These are phyloP conservation scores for Sugiyamaella boreocaroliniensis DNA, from an alignment of 805 yeast species.

Conservation along the genomic window DNA sequence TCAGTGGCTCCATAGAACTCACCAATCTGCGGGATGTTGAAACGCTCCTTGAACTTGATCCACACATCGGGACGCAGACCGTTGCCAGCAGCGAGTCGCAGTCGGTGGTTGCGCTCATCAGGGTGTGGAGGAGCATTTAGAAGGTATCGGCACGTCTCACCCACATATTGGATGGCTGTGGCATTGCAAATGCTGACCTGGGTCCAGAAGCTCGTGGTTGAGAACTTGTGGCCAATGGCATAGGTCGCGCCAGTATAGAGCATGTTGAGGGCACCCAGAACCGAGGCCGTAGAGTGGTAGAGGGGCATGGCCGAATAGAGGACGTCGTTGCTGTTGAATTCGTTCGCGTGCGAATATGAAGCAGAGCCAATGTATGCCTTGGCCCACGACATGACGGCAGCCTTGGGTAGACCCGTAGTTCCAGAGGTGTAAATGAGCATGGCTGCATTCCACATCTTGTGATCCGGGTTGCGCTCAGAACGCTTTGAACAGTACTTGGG, in stretches of 20 bases:
- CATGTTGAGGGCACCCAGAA: slow-evolving; percentile 75
- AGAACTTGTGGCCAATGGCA: slow-evolving; percentile 73
- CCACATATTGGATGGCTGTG: slow-evolving; percentile 86
- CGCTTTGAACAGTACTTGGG: slow-evolving; percentile 44
- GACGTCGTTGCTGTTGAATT: slow-evolving; percentile 46
- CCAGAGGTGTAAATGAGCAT: slow-evolving; percentile 86
- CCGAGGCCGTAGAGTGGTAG: slow-evolving; percentile 90
- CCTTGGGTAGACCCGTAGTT: slow-evolving; percentile 90
- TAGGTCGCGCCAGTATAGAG: slow-evolving; percentile 66
- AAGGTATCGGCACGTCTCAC: slow-evolving; percentile 87
- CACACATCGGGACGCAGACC: slow-evolving; percentile 88
- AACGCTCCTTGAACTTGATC: slow-evolving; percentile 69
- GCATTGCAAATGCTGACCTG: slow-evolving; percentile 67
- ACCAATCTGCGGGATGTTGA: slow-evolving; percentile 67
- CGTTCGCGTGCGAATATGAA: slow-evolving; percentile 63
- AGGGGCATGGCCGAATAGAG: slow-evolving; percentile 92
- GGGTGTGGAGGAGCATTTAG: slow-evolving; percentile 59
- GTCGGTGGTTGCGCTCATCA: slow-evolving; percentile 50
- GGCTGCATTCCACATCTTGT: slow-evolving; percentile 55
- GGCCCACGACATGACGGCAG: slow-evolving; percentile 90
- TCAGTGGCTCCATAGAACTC: slow-evolving; percentile 95
- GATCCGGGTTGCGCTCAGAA: slow-evolving; percentile 49
- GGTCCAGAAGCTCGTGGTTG: slow-evolving; percentile 82
- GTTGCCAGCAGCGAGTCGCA: slow-evolving; percentile 77
- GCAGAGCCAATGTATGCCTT: slow-evolving; percentile 67